Percentiles rank a stretch among this genome's conserved stretches.
Evolutionary conservation across 768 basidiomycete species (phyloP).

Genomic region (Porphyrellus cyaneotinctus): DNA sequence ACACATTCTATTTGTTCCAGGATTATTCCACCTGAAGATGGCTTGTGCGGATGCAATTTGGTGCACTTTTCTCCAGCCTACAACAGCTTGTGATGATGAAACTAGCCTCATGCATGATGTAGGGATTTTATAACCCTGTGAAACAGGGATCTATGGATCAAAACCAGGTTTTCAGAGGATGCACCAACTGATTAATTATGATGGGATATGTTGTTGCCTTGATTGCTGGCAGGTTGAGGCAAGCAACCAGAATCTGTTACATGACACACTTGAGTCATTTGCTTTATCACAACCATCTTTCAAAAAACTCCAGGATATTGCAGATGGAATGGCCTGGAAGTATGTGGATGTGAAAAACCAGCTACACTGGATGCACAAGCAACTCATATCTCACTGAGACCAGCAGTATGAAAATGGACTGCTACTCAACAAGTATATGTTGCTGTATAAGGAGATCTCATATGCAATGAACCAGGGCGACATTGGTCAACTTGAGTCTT

Average conservation of each 20-base stretch:
- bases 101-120: slow-evolving; percentile 22
- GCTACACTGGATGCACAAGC: too few relatives aligned
- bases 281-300: slow-evolving; percentile 13
- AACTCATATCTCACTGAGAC: too few relatives aligned
- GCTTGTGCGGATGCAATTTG: not conserved
- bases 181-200: slow-evolving; percentile 35
- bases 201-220: slow-evolving; percentile 22
- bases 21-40: not conserved
- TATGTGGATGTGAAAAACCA: too few relatives aligned
- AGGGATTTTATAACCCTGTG: slow-evolving; percentile 23
- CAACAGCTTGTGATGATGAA: slow-evolving; percentile 1
- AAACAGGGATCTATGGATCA: slow-evolving; percentile 29
- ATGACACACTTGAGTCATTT: slow-evolving; percentile 18
- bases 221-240: slow-evolving; percentile 31
- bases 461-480: not conserved
- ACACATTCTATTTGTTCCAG: not conserved
- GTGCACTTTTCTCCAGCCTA: slow-evolving; percentile 7
- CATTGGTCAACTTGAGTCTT: too few relatives aligned
- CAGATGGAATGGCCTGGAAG: too few relatives aligned
- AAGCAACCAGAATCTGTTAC: not conserved
- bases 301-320: slow-evolving; percentile 25
- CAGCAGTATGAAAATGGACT: too few relatives aligned
- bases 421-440: slow-evolving; percentile 32
- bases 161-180: slow-evolving; percentile 36
- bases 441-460: slow-evolving; percentile 40